Conservation (phyloP, 306 rosid genomes). For the Medicago arabica region DNA sequence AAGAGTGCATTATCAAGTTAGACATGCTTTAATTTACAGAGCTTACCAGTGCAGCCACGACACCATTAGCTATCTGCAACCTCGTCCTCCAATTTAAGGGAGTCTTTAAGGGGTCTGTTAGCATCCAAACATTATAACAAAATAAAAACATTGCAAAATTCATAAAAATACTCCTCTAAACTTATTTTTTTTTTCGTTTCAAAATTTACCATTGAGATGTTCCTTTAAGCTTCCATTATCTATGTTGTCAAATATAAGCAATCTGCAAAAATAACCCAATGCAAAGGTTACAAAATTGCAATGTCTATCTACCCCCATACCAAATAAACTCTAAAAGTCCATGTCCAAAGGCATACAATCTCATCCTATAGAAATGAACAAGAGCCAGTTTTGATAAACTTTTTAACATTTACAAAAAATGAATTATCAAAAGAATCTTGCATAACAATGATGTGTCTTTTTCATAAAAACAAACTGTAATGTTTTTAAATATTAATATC, state of each 20-base stretch:
- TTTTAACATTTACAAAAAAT: neutral
- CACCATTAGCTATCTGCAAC: slow-evolving; percentile 77
- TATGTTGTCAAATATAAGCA: slow-evolving; percentile 75
- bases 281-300: slow-evolving; percentile 23
- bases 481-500: neutral
- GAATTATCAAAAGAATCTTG: neutral
- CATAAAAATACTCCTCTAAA: slow-evolving; percentile 22
- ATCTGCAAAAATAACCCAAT: slow-evolving; percentile 52
- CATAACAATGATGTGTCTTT: no score
- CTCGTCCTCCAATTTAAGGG: slow-evolving; percentile 91
- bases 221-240: slow-evolving; percentile 94
- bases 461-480: neutral
- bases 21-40: slow-evolving; percentile 32
- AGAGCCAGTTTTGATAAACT: neutral
- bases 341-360: slow-evolving; percentile 7
- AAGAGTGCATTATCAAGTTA: slow-evolving; percentile 10
- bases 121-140: slow-evolving; percentile 39
- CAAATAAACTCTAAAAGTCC: slow-evolving; percentile 3
- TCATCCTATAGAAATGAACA: neutral
- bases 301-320: neutral
- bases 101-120: slow-evolving; percentile 85
- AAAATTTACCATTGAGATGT: slow-evolving; percentile 77
- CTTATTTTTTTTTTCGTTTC: neutral
- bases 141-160: slow-evolving; percentile 33
- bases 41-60: slow-evolving; percentile 87